Evolutionary conservation across 2,329 filamentous ascomycete species (phyloP), one percentile per base, ranked within the genome.

Genomic region (Trichoderma simmonsii): DNA sequence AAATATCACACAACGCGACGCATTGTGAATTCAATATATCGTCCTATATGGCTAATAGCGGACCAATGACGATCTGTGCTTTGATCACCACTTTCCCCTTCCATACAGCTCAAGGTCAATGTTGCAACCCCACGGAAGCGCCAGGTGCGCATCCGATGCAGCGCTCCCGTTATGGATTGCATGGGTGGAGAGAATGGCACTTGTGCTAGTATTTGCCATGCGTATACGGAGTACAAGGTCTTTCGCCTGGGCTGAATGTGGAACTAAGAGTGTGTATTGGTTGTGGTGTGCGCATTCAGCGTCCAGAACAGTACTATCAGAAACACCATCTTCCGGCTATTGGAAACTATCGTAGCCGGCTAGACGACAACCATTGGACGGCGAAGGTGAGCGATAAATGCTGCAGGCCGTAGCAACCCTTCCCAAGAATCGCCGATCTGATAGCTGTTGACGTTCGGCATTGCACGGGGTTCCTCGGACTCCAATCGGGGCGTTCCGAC

Each of bases 101-200:
- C 21, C 32, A 11, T 32, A 21, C 30, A 30, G 14, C 14, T 11
- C 34, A n/a, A 36, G n/a, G 56, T 11, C 34, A 48, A 36, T 62
- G 28, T 24, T 70, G 67, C 21, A 54, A 62, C 67, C 67, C 43
- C 67, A 62, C 67, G 67, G 67, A 70, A 62, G 68, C 60, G 62
- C 12, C 5, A 70, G 60, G 26, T 26, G 60, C 60, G 32, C 51
- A 71, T 71, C 68, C 68, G 60, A 34, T 71, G 68, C 68, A 71
- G 60, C 36, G 68, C 68, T 71, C 59, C 48, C 59, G 59, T 57
- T 32, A 34, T 28, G 39, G 43, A 39, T 51, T 56, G 68, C 68
- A 64, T 59, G 18, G 32, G 34, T 71, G 51, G 48, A 43, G 60
- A n/a, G 48, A n/a, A 56, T n/a, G 28, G 24, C 57, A 39, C 39